These are phyloP conservation scores for Aethionema arabicum DNA, from an alignment of 345 rosid species.

Conservation along the genomic window DNA sequence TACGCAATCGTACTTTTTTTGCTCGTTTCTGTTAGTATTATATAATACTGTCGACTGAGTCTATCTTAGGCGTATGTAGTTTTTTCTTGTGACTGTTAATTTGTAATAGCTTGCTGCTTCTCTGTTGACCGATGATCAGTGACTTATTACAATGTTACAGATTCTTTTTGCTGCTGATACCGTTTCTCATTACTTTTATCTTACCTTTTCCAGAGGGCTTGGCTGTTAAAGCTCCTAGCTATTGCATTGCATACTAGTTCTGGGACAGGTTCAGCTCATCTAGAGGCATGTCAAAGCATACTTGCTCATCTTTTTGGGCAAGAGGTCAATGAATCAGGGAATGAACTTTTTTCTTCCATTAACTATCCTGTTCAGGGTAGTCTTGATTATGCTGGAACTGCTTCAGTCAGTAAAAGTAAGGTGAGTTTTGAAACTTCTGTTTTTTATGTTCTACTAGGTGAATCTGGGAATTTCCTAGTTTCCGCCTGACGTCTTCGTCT, in stretches of 20 bases:
- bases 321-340: conserved; percentile 45
- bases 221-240: conserved; percentile 93
- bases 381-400: conserved; percentile 53
- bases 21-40: not conserved
- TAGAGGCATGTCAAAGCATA: conserved; percentile 70
- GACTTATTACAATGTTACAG: conserved; percentile 1
- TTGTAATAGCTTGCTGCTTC: too few relatives aligned
- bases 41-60: too few relatives aligned
- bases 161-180: conserved; percentile 10
- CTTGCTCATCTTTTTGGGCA: conserved; percentile 81
- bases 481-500: conserved; percentile 2
- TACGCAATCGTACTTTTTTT: not conserved
- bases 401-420: conserved; percentile 70
- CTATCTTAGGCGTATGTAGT: too few relatives aligned
- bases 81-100: too few relatives aligned
- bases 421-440: conserved; percentile 40
- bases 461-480: conserved; percentile 19
- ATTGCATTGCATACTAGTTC: conserved; percentile 77
- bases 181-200: conserved; percentile 22
- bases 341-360: conserved; percentile 40
- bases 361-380: conserved; percentile 45
- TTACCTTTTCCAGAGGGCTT: conserved; percentile 65
- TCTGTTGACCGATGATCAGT: conserved; percentile 2
- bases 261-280: conserved; percentile 53
- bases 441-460: conserved; percentile 41